Base-by-base conservation (phyloP, 768 basidiomycete genomes). In the Cystofilobasidium macerans region DNA sequence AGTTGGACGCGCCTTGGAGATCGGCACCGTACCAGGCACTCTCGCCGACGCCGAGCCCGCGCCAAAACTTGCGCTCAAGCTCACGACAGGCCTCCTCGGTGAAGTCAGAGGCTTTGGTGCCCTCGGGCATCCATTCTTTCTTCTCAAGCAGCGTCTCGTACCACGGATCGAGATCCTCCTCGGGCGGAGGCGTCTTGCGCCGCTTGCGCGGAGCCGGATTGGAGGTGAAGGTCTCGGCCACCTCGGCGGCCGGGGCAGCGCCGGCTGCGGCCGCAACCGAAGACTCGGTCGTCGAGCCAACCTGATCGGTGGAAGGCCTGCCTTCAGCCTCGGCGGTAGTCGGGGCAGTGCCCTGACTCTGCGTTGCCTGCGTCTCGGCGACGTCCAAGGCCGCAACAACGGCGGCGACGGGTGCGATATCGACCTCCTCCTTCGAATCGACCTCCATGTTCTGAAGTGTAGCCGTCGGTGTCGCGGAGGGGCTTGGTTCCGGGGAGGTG, bases 11-110 rank as follows among this genome's bases (percentile, higher is more conserved):
- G 86, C 92, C 94, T 79, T 86, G 84, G 69, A 90, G 86, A 75
- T 99, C 95, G 4, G 95, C 95, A 24, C 94, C 95, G 76, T 99
- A 99, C 93, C 90, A 94, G 3, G 93, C 84, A n/a, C 92, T 81
- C 69, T 85, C 87, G 5, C 90, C 89, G 4, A 94, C 75, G 0
- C 90, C 85, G 75, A 89, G 85, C 70, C 88, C 91, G 61, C 92
- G 81, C 95, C 95, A 99, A 76, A 85, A 97, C 62, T 86, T 82
- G 35, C 92, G 80, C 77, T 97, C 93, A 24, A 98, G 80, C 68
- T 85, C 84, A 67, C 84, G 82, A 74, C 93, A 95, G 68, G 89
- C 87, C 69, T 94, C 91, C 16, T 82, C 81, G 0, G 88, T 92
- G 72, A 92, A 99, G 74, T 97, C 91, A 20, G 80, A 78, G 22